phyloP scores from a whole-genome alignment of 192 early-diverging fungal species.

The Backusella tarrabulga region DNA sequence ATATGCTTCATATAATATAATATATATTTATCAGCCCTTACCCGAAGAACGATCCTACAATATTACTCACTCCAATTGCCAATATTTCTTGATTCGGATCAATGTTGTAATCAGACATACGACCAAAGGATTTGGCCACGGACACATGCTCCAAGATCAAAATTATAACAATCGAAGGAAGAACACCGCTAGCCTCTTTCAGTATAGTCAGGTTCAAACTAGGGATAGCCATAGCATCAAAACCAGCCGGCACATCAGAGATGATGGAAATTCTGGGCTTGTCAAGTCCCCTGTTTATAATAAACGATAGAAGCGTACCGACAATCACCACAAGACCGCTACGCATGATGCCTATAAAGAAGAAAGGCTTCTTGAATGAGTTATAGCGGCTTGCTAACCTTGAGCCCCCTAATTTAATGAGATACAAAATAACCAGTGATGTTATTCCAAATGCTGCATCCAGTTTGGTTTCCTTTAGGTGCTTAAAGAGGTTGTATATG shows the following conservation, averaged over 20 bases:
- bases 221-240: conserved; percentile 59
- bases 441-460: conserved; percentile 63
- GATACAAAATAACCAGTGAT: conserved; percentile 36
- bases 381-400: conserved; percentile 40
- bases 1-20: background rate
- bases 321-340: conserved; percentile 75
- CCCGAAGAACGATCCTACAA: conserved; percentile 83
- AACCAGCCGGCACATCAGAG: conserved; percentile 71
- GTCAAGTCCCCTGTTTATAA: conserved; percentile 38
- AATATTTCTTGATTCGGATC: conserved; percentile 85
- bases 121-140: conserved; percentile 85
- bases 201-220: conserved; percentile 52
- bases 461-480: conserved; percentile 41
- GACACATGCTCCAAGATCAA: conserved; percentile 88
- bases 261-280: conserved; percentile 61
- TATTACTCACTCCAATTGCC: conserved; percentile 83
- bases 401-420: conserved; percentile 35
- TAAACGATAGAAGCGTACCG: conserved; percentile 69
- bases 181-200: conserved; percentile 42
- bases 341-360: conserved; percentile 67
- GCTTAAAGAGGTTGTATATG: conserved; percentile 36
- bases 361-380: conserved; percentile 44
- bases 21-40: conserved; percentile 7
- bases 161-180: conserved; percentile 69
- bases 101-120: conserved; percentile 76